Evolutionary conservation across 495 filamentous ascomycete genomes (phyloP).

Genomic region (Delitschia confertaspora): DNA sequence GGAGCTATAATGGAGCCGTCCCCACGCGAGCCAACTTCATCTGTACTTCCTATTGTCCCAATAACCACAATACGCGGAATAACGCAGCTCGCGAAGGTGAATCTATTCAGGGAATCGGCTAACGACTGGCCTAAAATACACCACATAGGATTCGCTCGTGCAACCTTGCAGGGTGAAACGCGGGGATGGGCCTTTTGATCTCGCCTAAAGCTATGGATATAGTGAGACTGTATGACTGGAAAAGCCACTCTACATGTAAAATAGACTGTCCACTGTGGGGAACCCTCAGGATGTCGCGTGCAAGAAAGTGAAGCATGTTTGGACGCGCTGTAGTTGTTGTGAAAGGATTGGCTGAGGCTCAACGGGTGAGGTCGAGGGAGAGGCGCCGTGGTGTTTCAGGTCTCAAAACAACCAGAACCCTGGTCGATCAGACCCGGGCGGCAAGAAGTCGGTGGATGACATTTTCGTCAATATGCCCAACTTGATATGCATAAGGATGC

Average conservation of each 20-base stretch:
- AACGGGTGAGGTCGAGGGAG: conserved; percentile 19
- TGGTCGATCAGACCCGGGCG: conserved; percentile 19
- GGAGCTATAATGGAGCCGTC: conserved; percentile 4
- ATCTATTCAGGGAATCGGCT: conserved; percentile 5
- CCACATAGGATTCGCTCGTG: conserved; percentile 4
- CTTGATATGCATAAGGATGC: no score
- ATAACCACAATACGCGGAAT: conserved; percentile 15
- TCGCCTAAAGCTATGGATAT: conserved; percentile 11
- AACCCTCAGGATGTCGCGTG: conserved; percentile 7
- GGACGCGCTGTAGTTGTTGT: conserved; percentile 11
- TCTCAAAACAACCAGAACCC: conserved; percentile 20
- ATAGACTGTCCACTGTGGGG: neutral
- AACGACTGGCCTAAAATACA: conserved; percentile 24
- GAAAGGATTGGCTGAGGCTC: conserved; percentile 25
- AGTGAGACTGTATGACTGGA: conserved; percentile 7
- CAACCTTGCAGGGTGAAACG: conserved; percentile 17
- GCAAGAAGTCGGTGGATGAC: conserved; percentile 15
- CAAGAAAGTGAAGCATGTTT: conserved; percentile 18
- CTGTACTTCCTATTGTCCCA: conserved; percentile 13
- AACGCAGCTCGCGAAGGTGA: conserved; percentile 15
- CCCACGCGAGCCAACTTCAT: neutral
- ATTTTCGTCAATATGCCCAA: no score
- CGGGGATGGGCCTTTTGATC: conserved; percentile 8
- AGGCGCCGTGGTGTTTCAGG: conserved; percentile 24
- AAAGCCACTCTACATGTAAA: conserved; percentile 11